Evolutionary conservation across 192 early-diverging fungal species (phyloP), one percentile per base, ranked within the genome.

Genomic region (Geranomyces michiganensis): DNA sequence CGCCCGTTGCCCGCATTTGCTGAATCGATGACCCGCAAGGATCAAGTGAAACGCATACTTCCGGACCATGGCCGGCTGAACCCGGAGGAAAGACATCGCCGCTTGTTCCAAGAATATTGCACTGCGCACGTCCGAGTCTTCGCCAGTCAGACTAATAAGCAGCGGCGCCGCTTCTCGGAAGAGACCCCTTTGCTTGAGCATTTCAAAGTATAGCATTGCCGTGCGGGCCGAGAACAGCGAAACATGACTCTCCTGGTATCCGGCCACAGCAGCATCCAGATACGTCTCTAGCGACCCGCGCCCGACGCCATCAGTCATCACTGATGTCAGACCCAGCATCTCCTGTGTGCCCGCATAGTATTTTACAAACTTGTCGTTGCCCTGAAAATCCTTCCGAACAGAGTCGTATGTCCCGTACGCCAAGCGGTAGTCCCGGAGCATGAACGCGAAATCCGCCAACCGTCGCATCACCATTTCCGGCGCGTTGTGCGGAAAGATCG

Each of bases 371-470:
- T 73, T 71, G 6, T 85, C 84, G 46, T 75, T 80, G 62, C 90
- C 91, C 6, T 90, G 85, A 82, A 90, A 98, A 62, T 96, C 96
- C 49, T 87, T 87, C 47, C 91, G 89, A 6, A 93, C 92, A 0
- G 88, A 89, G 67, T 99, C 95, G 69, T 98, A 99, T 5, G 95
- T 89, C 0, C 86, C 82, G 64, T 88, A 87, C 3, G 97, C 96
- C 77, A 97, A 92, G 56, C 86, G 85, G 77, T 91, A 97, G 73
- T 99, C 97, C 27, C 91, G 82, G 2, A 99, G 79, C 96, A 98
- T 98, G 73, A 99, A 98, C 3, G 94, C 89, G 79, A 90, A 99
- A 81, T 98, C 96, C 13, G 92, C 97, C 27, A 98, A 81, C 73
- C 91, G 91, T 5, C 96, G 85, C 86, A 98, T 87, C 68, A 94